Percentiles rank a stretch among this genome's conserved stretches.
phyloP scores from a whole-genome alignment of 2,329 filamentous ascomycete genomes.

The Verticillium nubilum region DNA sequence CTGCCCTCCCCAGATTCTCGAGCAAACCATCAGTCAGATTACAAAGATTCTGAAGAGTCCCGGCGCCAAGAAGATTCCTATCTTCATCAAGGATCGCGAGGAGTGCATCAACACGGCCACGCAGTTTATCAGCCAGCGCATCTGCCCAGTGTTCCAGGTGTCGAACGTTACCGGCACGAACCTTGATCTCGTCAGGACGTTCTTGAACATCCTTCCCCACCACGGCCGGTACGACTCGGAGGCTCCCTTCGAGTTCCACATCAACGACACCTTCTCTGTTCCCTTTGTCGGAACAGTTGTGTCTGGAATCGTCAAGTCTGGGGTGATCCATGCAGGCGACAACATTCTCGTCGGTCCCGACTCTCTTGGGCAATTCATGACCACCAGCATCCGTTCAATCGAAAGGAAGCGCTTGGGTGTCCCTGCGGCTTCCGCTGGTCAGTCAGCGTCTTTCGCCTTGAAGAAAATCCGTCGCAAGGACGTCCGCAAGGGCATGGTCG shows the following conservation, averaged over 20 bases:
- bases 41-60: slow-evolving; percentile 91
- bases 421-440: slow-evolving; percentile 81
- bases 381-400: slow-evolving; percentile 84
- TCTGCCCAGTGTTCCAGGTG: slow-evolving; percentile 96
- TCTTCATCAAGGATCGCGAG: slow-evolving; percentile 87
- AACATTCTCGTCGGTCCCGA: slow-evolving; percentile 85
- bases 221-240: slow-evolving; percentile 87
- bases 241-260: slow-evolving; percentile 86
- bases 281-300: slow-evolving; percentile 96
- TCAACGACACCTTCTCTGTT: slow-evolving; percentile 97
- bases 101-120: slow-evolving; percentile 93
- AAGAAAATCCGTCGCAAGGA: slow-evolving; percentile 85
- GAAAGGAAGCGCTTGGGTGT: slow-evolving; percentile 90
- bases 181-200: slow-evolving; percentile 83
- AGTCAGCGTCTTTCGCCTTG: slow-evolving; percentile 87
- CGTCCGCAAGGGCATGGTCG: slow-evolving; percentile 96
- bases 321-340: slow-evolving; percentile 87
- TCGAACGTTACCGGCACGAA: slow-evolving; percentile 95
- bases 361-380: slow-evolving; percentile 80
- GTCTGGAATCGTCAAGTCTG: slow-evolving; percentile 84
- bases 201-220: slow-evolving; percentile 91
- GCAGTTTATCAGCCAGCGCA: slow-evolving; percentile 90
- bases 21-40: slow-evolving; percentile 88
- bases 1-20: slow-evolving; percentile 88
- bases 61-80: slow-evolving; percentile 88